phyloP scores from a whole-genome alignment of 495 filamentous ascomycete genomes.

The Talaromyces proteolyticus region DNA sequence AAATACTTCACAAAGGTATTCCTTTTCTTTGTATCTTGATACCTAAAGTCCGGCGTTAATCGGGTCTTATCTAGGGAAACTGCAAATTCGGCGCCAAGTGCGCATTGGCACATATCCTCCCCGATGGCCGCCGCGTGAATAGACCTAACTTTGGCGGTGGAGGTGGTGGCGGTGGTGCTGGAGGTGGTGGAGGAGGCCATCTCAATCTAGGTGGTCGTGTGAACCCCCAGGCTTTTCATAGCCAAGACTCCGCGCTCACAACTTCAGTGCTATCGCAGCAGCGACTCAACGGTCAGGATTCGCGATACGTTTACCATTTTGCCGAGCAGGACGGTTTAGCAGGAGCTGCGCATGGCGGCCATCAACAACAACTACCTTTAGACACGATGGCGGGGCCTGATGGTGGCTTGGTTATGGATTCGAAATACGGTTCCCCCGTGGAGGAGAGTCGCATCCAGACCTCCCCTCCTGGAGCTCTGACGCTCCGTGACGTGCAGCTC shows the following conservation, averaged over 20 bases:
- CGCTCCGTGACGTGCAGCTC: conserved; percentile 87
- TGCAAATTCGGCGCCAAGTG: conserved; percentile 99
- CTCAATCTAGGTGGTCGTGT: conserved; percentile 67
- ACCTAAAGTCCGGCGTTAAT: background rate
- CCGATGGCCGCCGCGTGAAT: conserved; percentile 89
- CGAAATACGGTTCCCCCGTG: conserved; percentile 82
- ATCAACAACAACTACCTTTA: conserved; percentile 24
- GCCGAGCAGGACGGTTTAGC: conserved; percentile 34
- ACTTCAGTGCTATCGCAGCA: conserved; percentile 78
- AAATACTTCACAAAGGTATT: conserved; percentile 97
- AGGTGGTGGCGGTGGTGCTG: conserved; percentile 31
- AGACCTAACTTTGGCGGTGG: conserved; percentile 35
- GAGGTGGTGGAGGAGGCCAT: conserved; percentile 43
- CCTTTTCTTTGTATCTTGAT: conserved; percentile 1
- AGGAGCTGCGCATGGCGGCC: conserved; percentile 35
- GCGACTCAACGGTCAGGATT: conserved; percentile 43
- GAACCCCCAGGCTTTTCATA: conserved; percentile 59
- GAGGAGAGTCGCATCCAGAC: conserved; percentile 66
- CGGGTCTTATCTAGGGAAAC: conserved; percentile 67
- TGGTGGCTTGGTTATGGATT: conserved; percentile 74
- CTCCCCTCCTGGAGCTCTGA: conserved; percentile 65
- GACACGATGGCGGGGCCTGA: conserved; percentile 52
- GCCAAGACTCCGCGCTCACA: conserved; percentile 69
- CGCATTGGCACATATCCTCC: conserved; percentile 90
- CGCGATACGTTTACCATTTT: conserved; percentile 29